phyloP scores from a whole-genome alignment of 2,329 filamentous ascomycete species.

The Dactylellina drechsleri region DNA sequence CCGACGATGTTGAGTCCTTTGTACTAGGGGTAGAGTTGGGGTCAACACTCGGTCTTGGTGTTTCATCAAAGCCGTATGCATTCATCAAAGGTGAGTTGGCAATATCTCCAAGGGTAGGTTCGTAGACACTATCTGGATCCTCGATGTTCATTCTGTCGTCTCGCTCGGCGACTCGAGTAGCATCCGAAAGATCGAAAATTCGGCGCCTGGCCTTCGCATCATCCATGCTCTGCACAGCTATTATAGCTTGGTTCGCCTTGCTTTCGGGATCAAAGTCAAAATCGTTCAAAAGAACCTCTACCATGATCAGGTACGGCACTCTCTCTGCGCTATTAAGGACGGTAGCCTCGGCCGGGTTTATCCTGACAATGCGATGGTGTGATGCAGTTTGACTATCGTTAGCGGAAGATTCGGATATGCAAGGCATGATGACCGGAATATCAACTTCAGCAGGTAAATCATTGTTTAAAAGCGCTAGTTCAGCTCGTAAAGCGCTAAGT shows the following conservation, averaged over 20 bases:
- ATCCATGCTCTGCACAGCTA: conserved; percentile 69
- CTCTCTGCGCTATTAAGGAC: conserved; percentile 88
- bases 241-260: conserved; percentile 75
- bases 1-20: conserved; percentile 35
- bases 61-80: conserved; percentile 66
- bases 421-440: conserved; percentile 79
- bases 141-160: conserved; percentile 64
- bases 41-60: conserved; percentile 59
- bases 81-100: conserved; percentile 75
- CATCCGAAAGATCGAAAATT: conserved; percentile 76
- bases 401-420: conserved; percentile 66
- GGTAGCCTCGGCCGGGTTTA: conserved; percentile 85
- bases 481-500: conserved; percentile 81
- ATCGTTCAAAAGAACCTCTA: conserved; percentile 82
- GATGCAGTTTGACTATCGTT: conserved; percentile 75
- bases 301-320: conserved; percentile 85
- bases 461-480: conserved; percentile 81
- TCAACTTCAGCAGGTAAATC: conserved; percentile 85
- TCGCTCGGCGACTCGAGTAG: conserved; percentile 65
- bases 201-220: conserved; percentile 67
- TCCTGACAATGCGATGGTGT: conserved; percentile 82
- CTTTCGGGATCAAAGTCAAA: conserved; percentile 83
- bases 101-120: conserved; percentile 81
- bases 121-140: conserved; percentile 78
- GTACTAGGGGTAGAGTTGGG: conserved; percentile 55